phyloP scores from a whole-genome alignment of 352 stramenopile genomes.

The Globisporangium nodosum region DNA sequence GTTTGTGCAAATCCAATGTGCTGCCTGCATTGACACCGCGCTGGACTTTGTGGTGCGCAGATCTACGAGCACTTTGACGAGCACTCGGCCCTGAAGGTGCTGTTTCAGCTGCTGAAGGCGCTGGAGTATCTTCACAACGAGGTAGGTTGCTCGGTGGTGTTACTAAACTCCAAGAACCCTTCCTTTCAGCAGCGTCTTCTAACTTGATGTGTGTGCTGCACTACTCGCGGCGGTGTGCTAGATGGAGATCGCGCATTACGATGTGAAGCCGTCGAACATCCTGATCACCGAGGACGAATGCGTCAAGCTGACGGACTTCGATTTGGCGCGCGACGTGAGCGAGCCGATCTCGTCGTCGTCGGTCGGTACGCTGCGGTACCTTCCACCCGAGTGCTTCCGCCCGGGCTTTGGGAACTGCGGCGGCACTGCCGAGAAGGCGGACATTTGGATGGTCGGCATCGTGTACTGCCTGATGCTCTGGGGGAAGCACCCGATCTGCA shows the following conservation, averaged over 20 bases:
- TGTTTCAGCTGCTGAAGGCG: slow-evolving; percentile 58
- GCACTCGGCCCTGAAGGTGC: slow-evolving; percentile 46
- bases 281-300: slow-evolving; percentile 87
- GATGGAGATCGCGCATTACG: slow-evolving; percentile 81
- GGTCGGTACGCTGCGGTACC: slow-evolving; percentile 69
- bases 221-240: slow-evolving; percentile 11
- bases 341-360: slow-evolving; percentile 51
- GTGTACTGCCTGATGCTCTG: slow-evolving; percentile 74
- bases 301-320: slow-evolving; percentile 91
- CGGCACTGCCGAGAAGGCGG: slow-evolving; percentile 68
- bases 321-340: slow-evolving; percentile 66
- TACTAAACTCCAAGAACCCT: background rate
- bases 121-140: slow-evolving; percentile 73
- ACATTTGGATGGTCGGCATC: slow-evolving; percentile 82
- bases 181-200: background rate
- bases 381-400: slow-evolving; percentile 70
- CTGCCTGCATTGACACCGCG: background rate
- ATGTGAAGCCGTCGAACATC: slow-evolving; percentile 98
- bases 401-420: slow-evolving; percentile 48
- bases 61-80: slow-evolving; percentile 63
- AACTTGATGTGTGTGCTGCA: background rate
- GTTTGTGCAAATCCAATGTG: background rate
- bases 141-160: slow-evolving; percentile 22
- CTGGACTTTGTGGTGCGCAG: slow-evolving; percentile 11
- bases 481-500: slow-evolving; percentile 69